Conservation (phyloP, 2,329 filamentous ascomycete species). For the Fusarium torulosum region DNA sequence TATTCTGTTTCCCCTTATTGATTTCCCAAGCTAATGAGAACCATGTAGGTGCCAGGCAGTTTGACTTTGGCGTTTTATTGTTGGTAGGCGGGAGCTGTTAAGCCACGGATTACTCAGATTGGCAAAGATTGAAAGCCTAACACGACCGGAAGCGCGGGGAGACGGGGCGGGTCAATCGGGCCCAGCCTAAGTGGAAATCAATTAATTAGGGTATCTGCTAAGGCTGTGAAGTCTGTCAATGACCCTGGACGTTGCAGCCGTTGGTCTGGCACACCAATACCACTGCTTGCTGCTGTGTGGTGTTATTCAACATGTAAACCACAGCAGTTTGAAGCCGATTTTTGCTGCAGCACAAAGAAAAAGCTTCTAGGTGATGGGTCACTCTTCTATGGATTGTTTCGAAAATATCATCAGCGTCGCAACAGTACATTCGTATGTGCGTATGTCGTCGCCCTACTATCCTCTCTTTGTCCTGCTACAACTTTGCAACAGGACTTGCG, state of each 20-base stretch:
- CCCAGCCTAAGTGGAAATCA: constrained; percentile 29
- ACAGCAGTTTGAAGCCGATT: neutral
- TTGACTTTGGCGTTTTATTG: neutral
- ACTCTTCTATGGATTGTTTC: no score
- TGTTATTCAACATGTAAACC: neutral
- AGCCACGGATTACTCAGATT: constrained; percentile 25
- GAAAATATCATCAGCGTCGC: neutral
- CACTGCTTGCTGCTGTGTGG: neutral
- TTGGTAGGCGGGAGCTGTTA: constrained; percentile 6
- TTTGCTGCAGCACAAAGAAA: neutral
- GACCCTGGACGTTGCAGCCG: constrained; percentile 32
- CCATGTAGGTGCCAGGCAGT: neutral
- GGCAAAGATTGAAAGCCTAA: constrained; percentile 13
- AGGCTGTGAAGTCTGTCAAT: constrained; percentile 13
- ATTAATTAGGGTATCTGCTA: constrained; percentile 31
- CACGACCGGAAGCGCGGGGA: constrained; percentile 26
- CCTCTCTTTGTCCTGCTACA: constrained; percentile 5
- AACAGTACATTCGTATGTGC: neutral
- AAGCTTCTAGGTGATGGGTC: neutral
- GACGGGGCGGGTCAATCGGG: constrained; percentile 26
- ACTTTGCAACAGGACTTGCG: neutral
- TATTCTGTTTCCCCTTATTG: neutral
- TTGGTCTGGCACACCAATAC: constrained; percentile 37
- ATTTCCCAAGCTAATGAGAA: neutral
- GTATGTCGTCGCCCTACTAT: constrained; percentile 4